Base-by-base conservation (phyloP, 345 rosid species). In the Combretum micranthum region DNA sequence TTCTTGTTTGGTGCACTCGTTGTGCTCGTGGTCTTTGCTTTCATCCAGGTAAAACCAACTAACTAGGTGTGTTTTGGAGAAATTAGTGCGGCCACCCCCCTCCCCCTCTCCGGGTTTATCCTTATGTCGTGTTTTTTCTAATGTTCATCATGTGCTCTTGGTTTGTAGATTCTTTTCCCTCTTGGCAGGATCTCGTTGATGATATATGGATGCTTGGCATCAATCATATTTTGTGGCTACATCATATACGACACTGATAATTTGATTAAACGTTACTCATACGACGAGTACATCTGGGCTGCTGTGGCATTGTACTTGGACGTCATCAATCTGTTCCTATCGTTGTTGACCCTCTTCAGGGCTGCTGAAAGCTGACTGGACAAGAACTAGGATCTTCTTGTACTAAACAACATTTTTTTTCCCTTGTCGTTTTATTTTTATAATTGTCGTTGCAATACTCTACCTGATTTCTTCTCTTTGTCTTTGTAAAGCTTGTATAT, bases 211-310 rank as follows among this genome's bases (percentile, higher is more conserved):
- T 50, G 70, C 20, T 42, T 64, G 75, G 83, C 67, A 19, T 51
- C 83, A 1, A 66, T 78, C 45, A 43, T 78, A 55, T 78, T 75
- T 52, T 75, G 77, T 7, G 64, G 69, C 5, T 66, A 59, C 64
- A 64, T 57, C 22, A 49, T 69, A 12, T 86, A 72, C 5, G 88
- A 80, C 69, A 88, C 88, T 0, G 71, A 78, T 56, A 69, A 78
- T 56, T 62, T 86, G 44, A 86, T 83, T 67, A 88, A 86, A 74
- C 73, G 76, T 4, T 66, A 43, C 59, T 42, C 76, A 0, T 87
- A 87, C 3, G 91, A 87, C 43, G 83, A 84, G 21, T 90, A 84
- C 65, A 83, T 87, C 12, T 73, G 78, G 82, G 88, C 90, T 70
- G 77, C 88, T 0, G 75, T 90, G 1, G 58, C 81, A 44, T 66